Base-by-base conservation (phyloP, 2,329 filamentous ascomycete genomes). In the Zymoseptoria passerinii region DNA sequence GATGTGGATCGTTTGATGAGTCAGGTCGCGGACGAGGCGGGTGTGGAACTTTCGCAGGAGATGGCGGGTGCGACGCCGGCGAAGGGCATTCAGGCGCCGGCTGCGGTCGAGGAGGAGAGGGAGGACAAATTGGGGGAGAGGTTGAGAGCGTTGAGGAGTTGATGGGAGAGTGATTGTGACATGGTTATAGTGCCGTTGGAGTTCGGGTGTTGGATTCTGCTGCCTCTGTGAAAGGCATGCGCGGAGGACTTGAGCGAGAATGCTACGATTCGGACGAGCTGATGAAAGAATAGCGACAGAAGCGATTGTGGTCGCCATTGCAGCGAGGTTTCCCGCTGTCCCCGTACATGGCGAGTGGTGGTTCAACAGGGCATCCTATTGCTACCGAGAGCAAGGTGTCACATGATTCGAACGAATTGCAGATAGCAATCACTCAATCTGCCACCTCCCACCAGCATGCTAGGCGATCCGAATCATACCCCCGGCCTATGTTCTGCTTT, bases 11-110 rank as follows among this genome's bases (percentile, higher is more conserved):
- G 90, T 65, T 76, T 95, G 62, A 87, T 95, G 75, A 87, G 84
- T 63, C 88, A 95, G 75, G 83, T 94, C 50, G 90, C 90, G 62
- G 91, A 95, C 72, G 90, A 95, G 73, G 90, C 89, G 8, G 91
- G 91, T 56, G 83, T 96, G 55, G 88, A 94, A 74, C 78, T 95
- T 61, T 84, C 84, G 65, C 82, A 87, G 71, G 89, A 94, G 75
- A 84, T 95, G 74, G 78, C 78, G 57, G 76, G 76, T 10, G 81
- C 86, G 7, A 76, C 81, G 13, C 77, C 81, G 0, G 77, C 81
- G 18, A 80, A 80, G 67, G 76, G 77, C 4, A 65, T 72, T 54
- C 80, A 81, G 72, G 80, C 79, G 59, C 87, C 88, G 62, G 59
- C 59, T 58, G 60, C 64, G 6, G 87, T 87, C 2, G 88, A 86